These are phyloP conservation scores for Botrytis squamosa DNA, from an alignment of 2,329 filamentous ascomycete genomes.

Conservation along the genomic window DNA sequence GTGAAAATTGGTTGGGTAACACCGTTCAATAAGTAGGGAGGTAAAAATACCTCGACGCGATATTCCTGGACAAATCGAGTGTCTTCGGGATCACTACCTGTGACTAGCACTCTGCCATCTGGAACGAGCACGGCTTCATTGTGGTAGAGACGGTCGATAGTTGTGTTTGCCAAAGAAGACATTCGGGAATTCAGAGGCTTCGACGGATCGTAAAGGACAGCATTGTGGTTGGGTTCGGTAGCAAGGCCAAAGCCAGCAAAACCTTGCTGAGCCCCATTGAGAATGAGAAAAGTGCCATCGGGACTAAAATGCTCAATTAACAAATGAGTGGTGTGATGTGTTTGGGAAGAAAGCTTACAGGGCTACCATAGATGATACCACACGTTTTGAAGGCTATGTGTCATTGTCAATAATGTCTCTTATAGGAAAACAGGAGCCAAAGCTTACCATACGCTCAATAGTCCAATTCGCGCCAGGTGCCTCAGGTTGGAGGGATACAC, in stretches of 20 bases:
- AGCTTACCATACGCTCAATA: conserved; percentile 59
- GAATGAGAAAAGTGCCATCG: conserved; percentile 62
- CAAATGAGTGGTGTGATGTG: neutral
- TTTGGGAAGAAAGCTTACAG: conserved; percentile 37
- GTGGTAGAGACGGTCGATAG: conserved; percentile 62
- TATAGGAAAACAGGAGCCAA: neutral
- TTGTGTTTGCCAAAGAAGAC: conserved; percentile 63
- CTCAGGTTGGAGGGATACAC: conserved; percentile 61
- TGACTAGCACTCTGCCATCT: conserved; percentile 61
- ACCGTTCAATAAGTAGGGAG: conserved; percentile 56
- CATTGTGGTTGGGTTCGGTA: conserved; percentile 54
- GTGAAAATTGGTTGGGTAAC: conserved; percentile 53
- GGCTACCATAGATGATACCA: conserved; percentile 61
- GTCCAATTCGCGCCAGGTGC: conserved; percentile 55
- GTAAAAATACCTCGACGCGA: conserved; percentile 62
- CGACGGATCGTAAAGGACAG: conserved; percentile 59
- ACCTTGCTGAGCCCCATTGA: conserved; percentile 59
- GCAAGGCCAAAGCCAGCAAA: conserved; percentile 62
- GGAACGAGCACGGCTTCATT: conserved; percentile 62
- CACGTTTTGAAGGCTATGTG: conserved; percentile 52
- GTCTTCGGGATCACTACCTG: conserved; percentile 46
- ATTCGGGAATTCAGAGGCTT: conserved; percentile 56
- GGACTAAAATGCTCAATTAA: conserved; percentile 40
- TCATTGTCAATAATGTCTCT: neutral
- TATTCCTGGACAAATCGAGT: conserved; percentile 46